These are phyloP conservation scores for Hansenula sp. DNA, from an alignment of 1,139 yeast genomes.

Conservation along the genomic window DNA sequence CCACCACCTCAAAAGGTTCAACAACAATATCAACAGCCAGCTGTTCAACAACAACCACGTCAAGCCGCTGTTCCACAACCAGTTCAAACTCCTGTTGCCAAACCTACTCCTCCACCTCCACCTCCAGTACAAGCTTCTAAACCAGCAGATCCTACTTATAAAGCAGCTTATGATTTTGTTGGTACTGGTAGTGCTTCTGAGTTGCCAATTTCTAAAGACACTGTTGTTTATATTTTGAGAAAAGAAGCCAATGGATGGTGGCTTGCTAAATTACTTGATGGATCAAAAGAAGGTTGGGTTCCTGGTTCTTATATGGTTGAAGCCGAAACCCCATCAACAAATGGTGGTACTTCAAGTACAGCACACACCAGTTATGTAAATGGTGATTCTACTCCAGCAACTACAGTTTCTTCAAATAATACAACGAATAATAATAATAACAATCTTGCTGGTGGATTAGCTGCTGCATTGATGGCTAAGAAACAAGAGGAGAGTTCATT, in stretches of 20 bases:
- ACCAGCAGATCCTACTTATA: constrained; percentile 74
- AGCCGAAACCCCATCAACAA: constrained; percentile 39
- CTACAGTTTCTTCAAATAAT: constrained; percentile 18
- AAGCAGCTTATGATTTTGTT: constrained; percentile 84
- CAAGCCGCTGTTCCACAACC: constrained; percentile 11
- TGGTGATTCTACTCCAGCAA: constrained; percentile 19
- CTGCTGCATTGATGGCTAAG: constrained; percentile 68
- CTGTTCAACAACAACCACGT: constrained; percentile 17
- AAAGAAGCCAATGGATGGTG: constrained; percentile 90
- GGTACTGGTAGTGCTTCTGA: constrained; percentile 83
- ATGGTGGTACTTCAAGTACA: constrained; percentile 26
- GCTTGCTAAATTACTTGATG: constrained; percentile 73
- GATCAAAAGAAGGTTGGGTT: constrained; percentile 89
- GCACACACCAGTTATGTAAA: constrained; percentile 22
- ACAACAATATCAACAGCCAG: constrained; percentile 8
- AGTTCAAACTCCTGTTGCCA: constrained; percentile 18
- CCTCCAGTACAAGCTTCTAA: constrained; percentile 59
- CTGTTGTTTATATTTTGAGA: constrained; percentile 64
- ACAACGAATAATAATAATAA: constrained; percentile 23
- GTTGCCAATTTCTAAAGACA: constrained; percentile 72
- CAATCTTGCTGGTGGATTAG: constrained; percentile 59
- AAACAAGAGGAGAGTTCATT: constrained; percentile 54
- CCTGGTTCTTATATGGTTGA: constrained; percentile 87
- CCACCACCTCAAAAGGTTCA: constrained; percentile 18
- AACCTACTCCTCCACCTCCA: constrained; percentile 42